phyloP scores from a whole-genome alignment of 75 land plant species.

The Azolla pinnata region DNA sequence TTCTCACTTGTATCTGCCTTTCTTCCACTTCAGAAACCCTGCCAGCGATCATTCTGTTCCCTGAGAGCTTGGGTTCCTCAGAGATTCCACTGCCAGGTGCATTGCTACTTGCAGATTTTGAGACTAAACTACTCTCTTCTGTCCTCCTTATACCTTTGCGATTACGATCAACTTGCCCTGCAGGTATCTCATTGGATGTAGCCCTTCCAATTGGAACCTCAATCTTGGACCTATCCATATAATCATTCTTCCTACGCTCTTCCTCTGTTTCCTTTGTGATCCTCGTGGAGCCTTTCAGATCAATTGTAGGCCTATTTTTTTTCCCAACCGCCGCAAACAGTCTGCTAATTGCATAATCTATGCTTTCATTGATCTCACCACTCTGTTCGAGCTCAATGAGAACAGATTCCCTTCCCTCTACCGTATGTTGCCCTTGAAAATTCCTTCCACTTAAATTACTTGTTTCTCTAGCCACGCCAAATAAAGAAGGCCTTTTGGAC shows the following conservation, averaged over 20 bases:
- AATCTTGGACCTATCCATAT: too few species aligned
- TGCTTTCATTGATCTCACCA: slow-evolving; percentile 1
- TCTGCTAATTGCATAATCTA: neutral
- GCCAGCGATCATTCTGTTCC: neutral
- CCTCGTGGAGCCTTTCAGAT: neutral
- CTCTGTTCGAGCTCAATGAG: neutral
- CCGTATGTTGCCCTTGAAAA: neutral
- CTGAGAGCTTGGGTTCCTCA: neutral
- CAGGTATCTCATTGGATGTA: neutral
- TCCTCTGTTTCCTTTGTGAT: neutral
- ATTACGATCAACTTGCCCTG: neutral
- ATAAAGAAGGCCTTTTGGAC: too few species aligned
- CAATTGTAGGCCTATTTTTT: neutral
- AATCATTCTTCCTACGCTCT: neutral
- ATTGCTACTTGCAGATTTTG: neutral
- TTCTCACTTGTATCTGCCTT: neutral
- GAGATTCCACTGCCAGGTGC: neutral
- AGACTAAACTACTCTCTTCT: neutral
- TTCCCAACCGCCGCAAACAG: neutral
- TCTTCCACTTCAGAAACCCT: neutral
- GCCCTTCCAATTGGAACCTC: too few species aligned
- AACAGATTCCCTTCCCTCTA: neutral
- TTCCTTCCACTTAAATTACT: neutral
- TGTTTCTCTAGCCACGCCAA: too few species aligned
- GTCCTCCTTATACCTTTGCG: neutral